Conservation (phyloP, 176 grass and related monocot genomes). For the Cocos nucifera region DNA sequence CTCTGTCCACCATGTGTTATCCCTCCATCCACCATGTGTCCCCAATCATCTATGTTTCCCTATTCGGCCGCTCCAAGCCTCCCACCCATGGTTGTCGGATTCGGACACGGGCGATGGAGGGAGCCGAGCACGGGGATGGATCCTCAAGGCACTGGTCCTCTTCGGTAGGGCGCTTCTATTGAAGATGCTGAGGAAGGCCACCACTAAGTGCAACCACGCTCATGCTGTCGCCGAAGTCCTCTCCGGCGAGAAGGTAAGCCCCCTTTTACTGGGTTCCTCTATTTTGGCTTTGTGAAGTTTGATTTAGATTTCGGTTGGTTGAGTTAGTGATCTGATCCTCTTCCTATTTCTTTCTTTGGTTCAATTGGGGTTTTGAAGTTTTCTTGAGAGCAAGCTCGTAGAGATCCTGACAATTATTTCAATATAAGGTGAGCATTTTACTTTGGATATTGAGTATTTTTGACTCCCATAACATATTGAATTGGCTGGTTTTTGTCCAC, state of each 20-base stretch:
- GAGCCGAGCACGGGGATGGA: slow-evolving; percentile 42
- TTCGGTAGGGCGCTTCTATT: slow-evolving; percentile 65
- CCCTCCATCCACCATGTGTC: too few species aligned
- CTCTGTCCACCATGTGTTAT: too few species aligned
- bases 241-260: slow-evolving; percentile 68
- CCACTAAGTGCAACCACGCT: slow-evolving; percentile 87
- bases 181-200: slow-evolving; percentile 69
- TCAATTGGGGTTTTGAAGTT: slow-evolving; percentile 39
- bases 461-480: too few species aligned
- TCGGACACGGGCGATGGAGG: slow-evolving; percentile 27
- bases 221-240: slow-evolving; percentile 66
- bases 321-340: slow-evolving; percentile 2
- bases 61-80: too few species aligned
- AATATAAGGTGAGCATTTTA: slow-evolving; percentile 58
- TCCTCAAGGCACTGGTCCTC: slow-evolving; percentile 73
- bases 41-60: too few species aligned
- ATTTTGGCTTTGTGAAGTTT: not conserved
- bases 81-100: not conserved
- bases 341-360: not conserved
- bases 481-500: too few species aligned
- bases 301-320: not conserved
- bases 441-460: not conserved
- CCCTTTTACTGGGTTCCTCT: not conserved
- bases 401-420: slow-evolving; percentile 79
- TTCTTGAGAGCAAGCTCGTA: slow-evolving; percentile 81